These are phyloP conservation scores for Coemansia sp. DNA, from an alignment of 192 early-diverging fungal species.

Conservation along the genomic window DNA sequence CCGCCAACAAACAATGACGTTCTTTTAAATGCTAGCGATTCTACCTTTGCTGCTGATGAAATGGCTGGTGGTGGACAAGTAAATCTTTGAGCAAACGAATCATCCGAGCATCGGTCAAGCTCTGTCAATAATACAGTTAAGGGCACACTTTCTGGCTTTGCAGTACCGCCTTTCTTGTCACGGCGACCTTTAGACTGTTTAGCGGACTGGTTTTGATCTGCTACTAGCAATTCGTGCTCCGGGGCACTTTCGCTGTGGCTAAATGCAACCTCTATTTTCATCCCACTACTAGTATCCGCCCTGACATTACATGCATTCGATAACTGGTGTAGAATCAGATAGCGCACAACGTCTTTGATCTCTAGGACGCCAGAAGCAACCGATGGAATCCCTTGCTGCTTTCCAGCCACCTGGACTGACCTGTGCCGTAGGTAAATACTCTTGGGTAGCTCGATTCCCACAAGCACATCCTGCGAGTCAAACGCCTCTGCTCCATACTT, in stretches of 20 bases:
- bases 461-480: constrained; percentile 11
- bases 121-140: constrained; percentile 15
- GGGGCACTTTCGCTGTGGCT: constrained; percentile 17
- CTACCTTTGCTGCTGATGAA: constrained; percentile 29
- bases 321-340: constrained; percentile 16
- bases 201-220: constrained; percentile 9
- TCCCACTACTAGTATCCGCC: constrained; percentile 19
- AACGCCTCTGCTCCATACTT: constrained; percentile 18
- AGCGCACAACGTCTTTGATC: constrained; percentile 42
- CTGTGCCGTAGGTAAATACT: constrained; percentile 39
- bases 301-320: background rate
- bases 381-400: background rate
- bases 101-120: constrained; percentile 21
- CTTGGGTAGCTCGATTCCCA: constrained; percentile 43
- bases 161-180: constrained; percentile 15
- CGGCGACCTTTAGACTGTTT: constrained; percentile 25
- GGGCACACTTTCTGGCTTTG: constrained; percentile 15
- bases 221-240: constrained; percentile 35
- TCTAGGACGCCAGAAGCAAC: constrained; percentile 2
- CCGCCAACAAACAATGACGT: constrained; percentile 66
- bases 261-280: constrained; percentile 35
- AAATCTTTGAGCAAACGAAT: constrained; percentile 9
- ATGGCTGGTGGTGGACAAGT: constrained; percentile 35
- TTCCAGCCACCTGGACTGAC: constrained; percentile 20
- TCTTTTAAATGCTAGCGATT: constrained; percentile 47